Conservation (phyloP, 2,329 filamentous ascomycete genomes). For the Fusarium ambrosium region DNA sequence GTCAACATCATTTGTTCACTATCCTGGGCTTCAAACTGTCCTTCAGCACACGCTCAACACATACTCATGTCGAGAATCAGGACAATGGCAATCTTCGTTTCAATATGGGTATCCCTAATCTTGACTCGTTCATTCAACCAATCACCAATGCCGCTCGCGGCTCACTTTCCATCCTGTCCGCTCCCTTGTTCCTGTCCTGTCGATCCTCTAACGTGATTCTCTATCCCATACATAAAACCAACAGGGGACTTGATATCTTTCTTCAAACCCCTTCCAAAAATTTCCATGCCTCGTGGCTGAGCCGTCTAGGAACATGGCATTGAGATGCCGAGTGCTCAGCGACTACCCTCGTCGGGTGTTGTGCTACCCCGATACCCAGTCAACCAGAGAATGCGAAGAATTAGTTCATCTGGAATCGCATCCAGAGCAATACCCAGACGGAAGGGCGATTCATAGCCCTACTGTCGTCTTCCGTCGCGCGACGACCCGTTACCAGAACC, state of each 20-base stretch:
- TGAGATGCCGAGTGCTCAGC: background rate
- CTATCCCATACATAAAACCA: slow-evolving; percentile 37
- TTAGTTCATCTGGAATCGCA: slow-evolving; percentile 4
- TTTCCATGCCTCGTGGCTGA: background rate
- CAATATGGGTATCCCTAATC: slow-evolving; percentile 32
- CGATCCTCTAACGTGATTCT: slow-evolving; percentile 30
- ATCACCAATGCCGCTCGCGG: slow-evolving; percentile 36
- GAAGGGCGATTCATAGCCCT: slow-evolving; percentile 34
- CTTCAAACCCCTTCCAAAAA: background rate
- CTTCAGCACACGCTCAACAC: background rate
- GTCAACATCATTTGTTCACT: background rate
- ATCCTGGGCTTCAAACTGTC: background rate
- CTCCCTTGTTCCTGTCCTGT: slow-evolving; percentile 6
- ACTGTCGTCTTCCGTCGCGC: slow-evolving; percentile 49
- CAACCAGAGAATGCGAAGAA: slow-evolving; percentile 12
- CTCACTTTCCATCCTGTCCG: slow-evolving; percentile 16
- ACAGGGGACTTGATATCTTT: background rate
- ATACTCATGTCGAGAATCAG: background rate
- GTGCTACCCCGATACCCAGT: background rate
- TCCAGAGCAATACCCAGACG: slow-evolving; percentile 9
- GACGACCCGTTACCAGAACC: slow-evolving; percentile 46
- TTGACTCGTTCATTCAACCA: slow-evolving; percentile 33
- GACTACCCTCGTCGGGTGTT: background rate
- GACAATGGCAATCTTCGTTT: slow-evolving; percentile 27
- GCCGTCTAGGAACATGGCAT: background rate